Base-by-base conservation (phyloP, 2,329 filamentous ascomycete species). In the Cladosporium velox region DNA sequence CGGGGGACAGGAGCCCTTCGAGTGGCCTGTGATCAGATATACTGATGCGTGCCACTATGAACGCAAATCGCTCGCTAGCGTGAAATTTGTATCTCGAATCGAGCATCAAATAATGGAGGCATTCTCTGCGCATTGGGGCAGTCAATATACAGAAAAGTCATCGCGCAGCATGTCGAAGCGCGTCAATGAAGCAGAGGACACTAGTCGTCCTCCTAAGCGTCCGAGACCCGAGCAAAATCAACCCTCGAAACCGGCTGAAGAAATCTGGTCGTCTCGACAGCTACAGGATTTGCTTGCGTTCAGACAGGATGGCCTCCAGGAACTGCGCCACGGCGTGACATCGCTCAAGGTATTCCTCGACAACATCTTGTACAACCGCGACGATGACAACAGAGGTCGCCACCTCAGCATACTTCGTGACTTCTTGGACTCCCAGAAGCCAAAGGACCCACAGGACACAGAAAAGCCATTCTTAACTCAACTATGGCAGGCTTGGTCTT, bases 401-500 rank as follows among this genome's bases (percentile, higher is more conserved):
- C 78, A 87, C 83, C 70, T 79, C 80, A 75, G 79, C 44, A 89
- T 94, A 62, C 80, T 94, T 35, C 84, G 84, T 69, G 87, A 91
- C 70, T 95, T 90, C 75, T 85, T 95, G 59, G 84, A 88, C 54
- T 80, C 82, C 54, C 85, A 88, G 73, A 84, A 82, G 67, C 80
- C 82, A 21, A 77, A 78, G 67, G 79, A 77, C 60, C 75, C 77
- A 21, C 80, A 81, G 35, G 86, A 88, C 44, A 85, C 86, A 62
- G 83, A 86, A 63, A 82, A 86, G 7, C 82, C 89, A 28, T 92
- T 89, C 71, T 85, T 98, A 34, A 81, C 85, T 2, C 92, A 97
- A 72, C 81, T 98, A 47, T 91, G 96, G 79, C 91, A 96, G 72
- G 92, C 89, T 67, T 98, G 94, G 94, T 88, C 88, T 58, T 93